phyloP scores from a whole-genome alignment of 2,329 filamentous ascomycete genomes.

The Hypoxylon sp. region DNA sequence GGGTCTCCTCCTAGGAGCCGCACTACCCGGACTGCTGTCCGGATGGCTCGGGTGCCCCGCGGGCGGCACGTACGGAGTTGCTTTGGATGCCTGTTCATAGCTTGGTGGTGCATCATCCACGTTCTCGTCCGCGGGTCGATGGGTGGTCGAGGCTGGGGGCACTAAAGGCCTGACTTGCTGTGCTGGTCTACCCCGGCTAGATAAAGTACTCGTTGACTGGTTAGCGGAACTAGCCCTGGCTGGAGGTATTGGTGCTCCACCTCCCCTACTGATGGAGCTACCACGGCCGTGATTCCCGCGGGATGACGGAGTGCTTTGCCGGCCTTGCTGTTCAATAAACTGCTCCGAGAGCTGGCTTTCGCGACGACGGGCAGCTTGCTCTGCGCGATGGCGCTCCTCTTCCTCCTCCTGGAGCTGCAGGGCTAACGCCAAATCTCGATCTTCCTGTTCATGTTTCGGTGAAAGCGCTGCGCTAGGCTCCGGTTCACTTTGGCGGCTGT shows the following conservation, averaged over 20 bases:
- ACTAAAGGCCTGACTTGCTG: slow-evolving; percentile 64
- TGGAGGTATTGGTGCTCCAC: slow-evolving; percentile 46
- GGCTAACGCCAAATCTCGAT: slow-evolving; percentile 88
- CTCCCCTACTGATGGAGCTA: slow-evolving; percentile 43
- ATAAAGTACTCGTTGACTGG: slow-evolving; percentile 42
- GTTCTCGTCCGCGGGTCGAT: slow-evolving; percentile 57
- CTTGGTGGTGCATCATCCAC: slow-evolving; percentile 69
- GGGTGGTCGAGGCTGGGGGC: slow-evolving; percentile 59
- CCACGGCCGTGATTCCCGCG: slow-evolving; percentile 46
- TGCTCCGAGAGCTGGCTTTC: slow-evolving; percentile 79
- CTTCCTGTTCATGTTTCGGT: slow-evolving; percentile 76
- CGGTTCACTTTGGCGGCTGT: slow-evolving; percentile 42
- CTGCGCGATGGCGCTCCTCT: slow-evolving; percentile 78
- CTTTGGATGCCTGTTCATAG: slow-evolving; percentile 70
- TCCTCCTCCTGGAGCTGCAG: slow-evolving; percentile 96
- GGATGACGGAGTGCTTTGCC: slow-evolving; percentile 49
- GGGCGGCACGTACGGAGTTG: slow-evolving; percentile 67
- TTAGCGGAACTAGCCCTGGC: slow-evolving; percentile 49
- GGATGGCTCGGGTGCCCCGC: slow-evolving; percentile 66
- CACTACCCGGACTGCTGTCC: slow-evolving; percentile 56
- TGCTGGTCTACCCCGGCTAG: slow-evolving; percentile 48
- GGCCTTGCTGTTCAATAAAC: slow-evolving; percentile 76
- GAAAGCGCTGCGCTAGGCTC: slow-evolving; percentile 53
- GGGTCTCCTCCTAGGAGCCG: slow-evolving; percentile 44
- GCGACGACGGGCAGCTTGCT: slow-evolving; percentile 73